phyloP scores from a whole-genome alignment of 2,329 filamentous ascomycete genomes.

The Thielaviopsis populi region DNA sequence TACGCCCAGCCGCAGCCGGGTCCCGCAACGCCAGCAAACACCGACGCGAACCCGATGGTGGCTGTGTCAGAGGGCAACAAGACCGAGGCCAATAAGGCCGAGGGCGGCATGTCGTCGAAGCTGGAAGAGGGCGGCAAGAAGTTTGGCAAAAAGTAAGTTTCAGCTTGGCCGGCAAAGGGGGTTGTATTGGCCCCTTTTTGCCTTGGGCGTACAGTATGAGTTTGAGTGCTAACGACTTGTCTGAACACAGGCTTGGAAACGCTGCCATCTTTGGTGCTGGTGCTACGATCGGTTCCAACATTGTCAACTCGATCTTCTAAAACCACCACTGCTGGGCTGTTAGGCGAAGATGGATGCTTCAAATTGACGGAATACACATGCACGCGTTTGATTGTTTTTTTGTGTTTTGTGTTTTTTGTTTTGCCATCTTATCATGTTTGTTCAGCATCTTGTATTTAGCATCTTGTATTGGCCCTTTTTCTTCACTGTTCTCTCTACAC shows the following conservation, averaged over 20 bases:
- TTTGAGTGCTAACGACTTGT: constrained; percentile 9
- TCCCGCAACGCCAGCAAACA: constrained; percentile 28
- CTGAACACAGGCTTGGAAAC: constrained; percentile 38
- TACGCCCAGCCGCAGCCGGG: constrained; percentile 24
- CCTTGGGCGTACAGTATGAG: not conserved
- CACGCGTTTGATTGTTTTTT: not conserved
- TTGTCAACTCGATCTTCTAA: constrained; percentile 84
- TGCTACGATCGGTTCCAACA: constrained; percentile 75
- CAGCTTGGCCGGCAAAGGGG: not conserved
- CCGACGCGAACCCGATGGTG: constrained; percentile 56
- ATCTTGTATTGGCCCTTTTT: not conserved
- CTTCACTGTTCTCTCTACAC: not conserved
- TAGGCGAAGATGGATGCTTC: not conserved
- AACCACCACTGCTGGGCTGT: not conserved
- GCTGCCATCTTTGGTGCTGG: constrained; percentile 82
- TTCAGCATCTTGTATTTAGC: not conserved
- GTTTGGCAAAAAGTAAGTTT: constrained; percentile 65
- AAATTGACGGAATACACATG: not conserved
- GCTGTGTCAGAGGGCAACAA: constrained; percentile 48
- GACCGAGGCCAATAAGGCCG: constrained; percentile 29
- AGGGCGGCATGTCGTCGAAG: constrained; percentile 31
- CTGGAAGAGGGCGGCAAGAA: constrained; percentile 71
- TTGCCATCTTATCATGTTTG: not conserved
- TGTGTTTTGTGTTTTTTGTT: not conserved
- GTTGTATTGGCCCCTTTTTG: too few species aligned